Conservation (phyloP, 2,329 filamentous ascomycete species). For the Lachnellula hyalina region DNA sequence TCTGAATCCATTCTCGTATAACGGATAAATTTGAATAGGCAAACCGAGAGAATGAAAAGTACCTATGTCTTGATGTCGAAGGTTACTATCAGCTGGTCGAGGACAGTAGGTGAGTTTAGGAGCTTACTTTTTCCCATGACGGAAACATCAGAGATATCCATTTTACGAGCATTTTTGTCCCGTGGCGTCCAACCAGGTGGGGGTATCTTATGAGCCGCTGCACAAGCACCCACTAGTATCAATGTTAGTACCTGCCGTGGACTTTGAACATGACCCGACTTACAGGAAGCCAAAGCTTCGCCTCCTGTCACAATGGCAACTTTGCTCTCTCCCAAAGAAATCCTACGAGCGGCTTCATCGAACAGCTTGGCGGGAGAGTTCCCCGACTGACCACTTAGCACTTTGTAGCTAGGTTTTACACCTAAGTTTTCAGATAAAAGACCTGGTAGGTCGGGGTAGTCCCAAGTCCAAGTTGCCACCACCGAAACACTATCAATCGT, state of each 20-base stretch:
- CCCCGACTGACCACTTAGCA: constrained; percentile 55
- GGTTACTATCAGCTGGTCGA: background rate
- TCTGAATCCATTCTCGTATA: constrained; percentile 61
- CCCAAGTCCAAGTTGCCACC: constrained; percentile 62
- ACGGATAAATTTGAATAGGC: constrained; percentile 62
- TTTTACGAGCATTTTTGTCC: constrained; percentile 39
- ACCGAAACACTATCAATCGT: constrained; percentile 54
- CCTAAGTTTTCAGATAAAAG: constrained; percentile 46
- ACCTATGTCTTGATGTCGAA: constrained; percentile 42
- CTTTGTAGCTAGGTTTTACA: constrained; percentile 41
- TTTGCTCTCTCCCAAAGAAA: constrained; percentile 47
- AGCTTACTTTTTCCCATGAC: constrained; percentile 38
- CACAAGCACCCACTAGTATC: constrained; percentile 45
- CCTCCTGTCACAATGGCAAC: constrained; percentile 58
- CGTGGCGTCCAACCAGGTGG: constrained; percentile 55
- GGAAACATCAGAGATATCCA: constrained; percentile 46
- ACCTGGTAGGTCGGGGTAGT: constrained; percentile 53
- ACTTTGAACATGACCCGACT: constrained; percentile 11
- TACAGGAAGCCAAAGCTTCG: constrained; percentile 58
- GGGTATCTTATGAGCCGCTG: constrained; percentile 46
- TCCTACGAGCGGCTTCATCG: constrained; percentile 56
- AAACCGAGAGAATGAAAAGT: constrained; percentile 53
- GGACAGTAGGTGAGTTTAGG: background rate
- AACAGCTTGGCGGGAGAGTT: constrained; percentile 57
- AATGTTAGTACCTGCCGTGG: constrained; percentile 24